A percentile compares a stretch with the other conserved stretches of the same genome.
phyloP scores from a whole-genome alignment of 208 protist genomes.

The Blechomonas ayalai region DNA sequence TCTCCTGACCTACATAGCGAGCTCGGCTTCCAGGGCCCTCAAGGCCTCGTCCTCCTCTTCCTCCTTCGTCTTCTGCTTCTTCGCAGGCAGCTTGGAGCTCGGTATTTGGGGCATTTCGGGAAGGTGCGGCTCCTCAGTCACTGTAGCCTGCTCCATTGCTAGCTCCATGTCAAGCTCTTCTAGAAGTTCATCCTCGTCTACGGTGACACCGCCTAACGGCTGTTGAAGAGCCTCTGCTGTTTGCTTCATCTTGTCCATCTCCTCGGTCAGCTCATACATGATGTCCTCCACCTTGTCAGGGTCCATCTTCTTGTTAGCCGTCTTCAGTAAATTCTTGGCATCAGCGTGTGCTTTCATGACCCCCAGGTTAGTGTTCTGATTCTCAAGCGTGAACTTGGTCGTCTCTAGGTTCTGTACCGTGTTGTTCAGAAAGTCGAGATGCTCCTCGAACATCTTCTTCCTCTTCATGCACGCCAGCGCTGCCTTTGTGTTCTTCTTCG shows the following conservation, averaged over 20 bases:
- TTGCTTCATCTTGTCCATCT: conserved; percentile 89
- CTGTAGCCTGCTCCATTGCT: conserved; percentile 11
- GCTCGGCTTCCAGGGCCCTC: conserved; percentile 56
- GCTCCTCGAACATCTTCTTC: conserved; percentile 88
- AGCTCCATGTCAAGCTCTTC: conserved; percentile 74
- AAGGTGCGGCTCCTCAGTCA: conserved; percentile 16
- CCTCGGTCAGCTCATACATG: conserved; percentile 84
- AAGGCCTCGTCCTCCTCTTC: conserved; percentile 77
- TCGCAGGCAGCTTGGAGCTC: conserved; percentile 7
- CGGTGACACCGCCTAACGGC: conserved; percentile 64
- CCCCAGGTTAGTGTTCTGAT: conserved; percentile 81
- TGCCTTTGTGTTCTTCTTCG: conserved; percentile 80
- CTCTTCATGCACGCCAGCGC: conserved; percentile 87
- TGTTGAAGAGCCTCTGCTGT: conserved; percentile 77
- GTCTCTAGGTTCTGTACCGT: conserved; percentile 85
- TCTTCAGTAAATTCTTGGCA: conserved; percentile 70
- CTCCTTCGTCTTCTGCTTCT: conserved; percentile 21
- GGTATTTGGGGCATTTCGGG: conserved; percentile 36
- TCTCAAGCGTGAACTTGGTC: conserved; percentile 80
- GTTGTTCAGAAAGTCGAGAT: conserved; percentile 47
- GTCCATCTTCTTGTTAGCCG: conserved; percentile 79
- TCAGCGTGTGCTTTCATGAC: conserved; percentile 69
- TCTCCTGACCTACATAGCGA: conserved; percentile 24
- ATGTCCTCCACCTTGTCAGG: conserved; percentile 82
- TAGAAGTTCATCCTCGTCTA: conserved; percentile 83